Evolutionary conservation across 2,329 filamentous ascomycete species (phyloP).

Genomic region (Sporothrix sp.): DNA sequence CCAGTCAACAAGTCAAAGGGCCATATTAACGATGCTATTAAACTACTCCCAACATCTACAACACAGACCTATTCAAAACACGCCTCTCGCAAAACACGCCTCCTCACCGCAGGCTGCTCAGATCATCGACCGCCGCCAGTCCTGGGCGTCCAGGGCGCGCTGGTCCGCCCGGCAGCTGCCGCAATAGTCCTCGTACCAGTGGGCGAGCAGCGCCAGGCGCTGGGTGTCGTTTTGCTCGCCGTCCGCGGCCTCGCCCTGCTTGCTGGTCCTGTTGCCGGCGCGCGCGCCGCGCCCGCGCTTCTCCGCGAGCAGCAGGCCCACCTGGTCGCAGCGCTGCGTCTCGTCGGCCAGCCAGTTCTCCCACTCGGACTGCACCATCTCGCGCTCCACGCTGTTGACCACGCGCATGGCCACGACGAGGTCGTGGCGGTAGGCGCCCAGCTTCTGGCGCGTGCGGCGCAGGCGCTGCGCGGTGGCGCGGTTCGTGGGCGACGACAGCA

Average conservation of each 20-base stretch:
- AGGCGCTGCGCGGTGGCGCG: conserved; percentile 54
- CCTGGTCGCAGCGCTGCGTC: conserved; percentile 60
- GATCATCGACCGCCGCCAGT: conserved; percentile 13
- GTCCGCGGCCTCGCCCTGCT: not conserved
- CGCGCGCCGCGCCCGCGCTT: too few relatives aligned
- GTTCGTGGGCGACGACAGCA: conserved; percentile 38
- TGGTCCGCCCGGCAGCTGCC: conserved; percentile 45
- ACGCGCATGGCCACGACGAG: conserved; percentile 82
- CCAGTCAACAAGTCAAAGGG: too few relatives aligned
- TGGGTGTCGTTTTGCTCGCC: conserved; percentile 20
- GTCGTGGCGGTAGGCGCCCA: conserved; percentile 81
- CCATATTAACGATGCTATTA: too few relatives aligned
- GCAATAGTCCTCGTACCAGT: conserved; percentile 46
- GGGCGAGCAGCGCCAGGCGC: conserved; percentile 30
- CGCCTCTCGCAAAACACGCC: too few relatives aligned
- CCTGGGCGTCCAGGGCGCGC: conserved; percentile 17
- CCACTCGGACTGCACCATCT: conserved; percentile 81
- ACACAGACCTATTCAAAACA: too few relatives aligned
- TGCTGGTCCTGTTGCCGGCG: too few relatives aligned
- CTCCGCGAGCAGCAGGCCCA: conserved; percentile 35
- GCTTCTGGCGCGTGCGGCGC: conserved; percentile 67
- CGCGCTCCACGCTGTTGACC: conserved; percentile 78
- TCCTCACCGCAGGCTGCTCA: not conserved
- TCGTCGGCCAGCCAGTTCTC: conserved; percentile 86
- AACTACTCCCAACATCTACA: too few relatives aligned